Conservation (phyloP, 805 yeast genomes). For the Jamesozyma spencerorum region DNA sequence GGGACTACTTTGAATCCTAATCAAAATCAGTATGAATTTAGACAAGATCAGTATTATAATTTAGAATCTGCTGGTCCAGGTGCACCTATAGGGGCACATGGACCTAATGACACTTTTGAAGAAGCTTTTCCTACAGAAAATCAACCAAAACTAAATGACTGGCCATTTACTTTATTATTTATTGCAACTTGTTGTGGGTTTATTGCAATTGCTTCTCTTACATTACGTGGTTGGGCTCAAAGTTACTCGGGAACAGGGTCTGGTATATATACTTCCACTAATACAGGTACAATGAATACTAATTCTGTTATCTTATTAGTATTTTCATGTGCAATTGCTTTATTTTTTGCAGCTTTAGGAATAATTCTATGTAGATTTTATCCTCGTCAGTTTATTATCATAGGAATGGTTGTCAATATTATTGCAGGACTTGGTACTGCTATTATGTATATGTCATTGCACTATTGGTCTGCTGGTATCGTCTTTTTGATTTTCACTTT, state of each 20-base stretch:
- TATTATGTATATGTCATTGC: slow-evolving; percentile 57
- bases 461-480: slow-evolving; percentile 73
- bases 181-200: slow-evolving; percentile 51
- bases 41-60: slow-evolving; percentile 24
- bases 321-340: slow-evolving; percentile 51
- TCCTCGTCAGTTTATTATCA: slow-evolving; percentile 57
- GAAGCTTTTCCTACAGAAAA: slow-evolving; percentile 48
- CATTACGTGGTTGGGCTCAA: slow-evolving; percentile 52
- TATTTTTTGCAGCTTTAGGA: slow-evolving; percentile 49
- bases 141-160: slow-evolving; percentile 60
- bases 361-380: slow-evolving; percentile 52
- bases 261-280: slow-evolving; percentile 46
- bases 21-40: slow-evolving; percentile 17
- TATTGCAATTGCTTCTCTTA: slow-evolving; percentile 57
- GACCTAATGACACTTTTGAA: slow-evolving; percentile 36
- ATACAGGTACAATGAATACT: slow-evolving; percentile 60
- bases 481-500: slow-evolving; percentile 60
- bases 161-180: slow-evolving; percentile 54
- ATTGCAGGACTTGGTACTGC: slow-evolving; percentile 66
- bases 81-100: slow-evolving; percentile 32
- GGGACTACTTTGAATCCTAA: background rate
- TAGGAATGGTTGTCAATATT: slow-evolving; percentile 60
- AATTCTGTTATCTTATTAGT: slow-evolving; percentile 64
- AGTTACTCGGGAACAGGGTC: slow-evolving; percentile 50
- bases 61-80: slow-evolving; percentile 27